Conservation (phyloP, 176 grass and related monocot genomes). For the Chloris gayana region DNA sequence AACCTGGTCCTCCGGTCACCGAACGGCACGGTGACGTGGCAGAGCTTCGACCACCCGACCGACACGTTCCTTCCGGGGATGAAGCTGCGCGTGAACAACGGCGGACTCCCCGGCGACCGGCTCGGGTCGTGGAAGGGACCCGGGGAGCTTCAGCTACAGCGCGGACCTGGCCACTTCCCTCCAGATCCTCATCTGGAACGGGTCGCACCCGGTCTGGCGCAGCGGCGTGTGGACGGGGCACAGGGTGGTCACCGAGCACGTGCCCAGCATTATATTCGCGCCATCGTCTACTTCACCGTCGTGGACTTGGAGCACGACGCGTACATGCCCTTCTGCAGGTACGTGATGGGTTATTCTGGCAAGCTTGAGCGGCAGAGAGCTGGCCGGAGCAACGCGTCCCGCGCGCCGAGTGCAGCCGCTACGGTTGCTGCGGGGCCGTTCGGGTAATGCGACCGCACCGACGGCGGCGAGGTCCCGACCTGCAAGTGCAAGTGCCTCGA, state of each 20-base stretch:
- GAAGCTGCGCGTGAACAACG: constrained; percentile 8
- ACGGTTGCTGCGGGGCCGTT: constrained; percentile 39
- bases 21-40: constrained; percentile 23
- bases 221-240: constrained; percentile 42
- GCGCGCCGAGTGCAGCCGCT: constrained; percentile 7
- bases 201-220: neutral
- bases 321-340: neutral
- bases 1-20: constrained; percentile 39
- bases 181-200: constrained; percentile 7
- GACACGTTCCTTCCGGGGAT: constrained; percentile 44
- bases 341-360: neutral
- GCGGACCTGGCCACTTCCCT: neutral
- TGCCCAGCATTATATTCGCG: neutral
- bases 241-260: neutral
- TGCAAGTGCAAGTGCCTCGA: constrained; percentile 52
- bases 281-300: neutral
- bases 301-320: neutral
- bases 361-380: neutral
- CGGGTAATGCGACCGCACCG: constrained; percentile 41
- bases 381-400: neutral
- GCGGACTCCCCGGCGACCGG: neutral
- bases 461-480: neutral
- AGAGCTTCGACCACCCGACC: constrained; percentile 42
- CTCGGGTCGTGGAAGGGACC: too few species aligned
- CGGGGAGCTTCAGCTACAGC: constrained; percentile 8